Conservation (phyloP, 768 basidiomycete genomes). For the Mrakia gelida region DNA sequence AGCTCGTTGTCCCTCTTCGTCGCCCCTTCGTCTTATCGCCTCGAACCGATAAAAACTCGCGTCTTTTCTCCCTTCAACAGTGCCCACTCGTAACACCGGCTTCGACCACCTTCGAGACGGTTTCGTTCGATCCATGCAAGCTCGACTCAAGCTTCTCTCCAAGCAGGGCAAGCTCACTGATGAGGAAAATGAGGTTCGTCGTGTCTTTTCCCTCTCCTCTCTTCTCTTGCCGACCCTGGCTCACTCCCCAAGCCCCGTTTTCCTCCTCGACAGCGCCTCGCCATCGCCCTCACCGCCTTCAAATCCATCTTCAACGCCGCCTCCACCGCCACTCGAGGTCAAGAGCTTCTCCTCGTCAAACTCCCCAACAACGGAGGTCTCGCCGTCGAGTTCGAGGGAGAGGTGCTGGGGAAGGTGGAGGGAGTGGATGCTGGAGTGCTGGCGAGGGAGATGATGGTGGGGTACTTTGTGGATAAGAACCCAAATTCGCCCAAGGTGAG, state of each 20-base stretch:
- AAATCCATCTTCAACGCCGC: constrained; percentile 54
- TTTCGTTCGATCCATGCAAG: constrained; percentile 68
- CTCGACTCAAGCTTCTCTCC: constrained; percentile 55
- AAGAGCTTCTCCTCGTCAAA: constrained; percentile 52
- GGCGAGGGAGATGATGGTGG: constrained; percentile 49
- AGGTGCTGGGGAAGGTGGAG: constrained; percentile 63
- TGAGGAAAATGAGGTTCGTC: constrained; percentile 53
- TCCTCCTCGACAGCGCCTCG: constrained; percentile 57
- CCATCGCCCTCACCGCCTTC: constrained; percentile 63
- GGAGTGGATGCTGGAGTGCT: constrained; percentile 70
- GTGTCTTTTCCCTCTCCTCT: neutral
- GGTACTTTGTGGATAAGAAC: constrained; percentile 43
- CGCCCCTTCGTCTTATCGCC: neutral
- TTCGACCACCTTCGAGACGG: constrained; percentile 78
- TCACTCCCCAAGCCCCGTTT: constrained; percentile 41
- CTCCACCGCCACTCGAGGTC: constrained; percentile 50
- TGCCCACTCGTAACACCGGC: constrained; percentile 73
- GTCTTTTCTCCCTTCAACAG: constrained; percentile 47
- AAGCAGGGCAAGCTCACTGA: constrained; percentile 56
- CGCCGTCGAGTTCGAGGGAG: constrained; percentile 48
- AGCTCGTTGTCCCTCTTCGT: constrained; percentile 32
- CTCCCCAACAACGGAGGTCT: constrained; percentile 47
- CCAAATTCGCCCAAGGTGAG: constrained; percentile 22
- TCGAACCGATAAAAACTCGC: neutral
- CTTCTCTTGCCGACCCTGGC: constrained; percentile 57